Evolutionary conservation across 257 asterid species (phyloP).

Genomic region (Solanum rostratum): DNA sequence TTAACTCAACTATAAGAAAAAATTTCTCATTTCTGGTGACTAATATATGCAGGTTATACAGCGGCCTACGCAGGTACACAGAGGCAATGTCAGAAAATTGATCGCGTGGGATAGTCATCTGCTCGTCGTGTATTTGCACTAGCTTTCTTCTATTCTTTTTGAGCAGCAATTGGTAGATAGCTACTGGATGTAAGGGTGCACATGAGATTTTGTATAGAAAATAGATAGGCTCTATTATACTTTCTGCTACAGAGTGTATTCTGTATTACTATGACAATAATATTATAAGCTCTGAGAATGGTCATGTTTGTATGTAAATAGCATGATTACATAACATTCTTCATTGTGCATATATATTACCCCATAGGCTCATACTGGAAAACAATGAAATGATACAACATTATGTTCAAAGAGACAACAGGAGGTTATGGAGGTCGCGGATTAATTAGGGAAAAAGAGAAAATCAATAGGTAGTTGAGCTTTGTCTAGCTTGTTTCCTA

Average conservation of each 20-base stretch:
- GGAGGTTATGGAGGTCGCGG: not conserved
- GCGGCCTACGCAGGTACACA: not conserved
- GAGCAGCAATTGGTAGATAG: not conserved
- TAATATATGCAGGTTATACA: not conserved
- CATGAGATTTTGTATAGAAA: not conserved
- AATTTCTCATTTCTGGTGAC: not conserved
- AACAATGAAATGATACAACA: not conserved
- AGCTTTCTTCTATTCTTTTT: not conserved
- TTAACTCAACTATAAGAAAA: not conserved
- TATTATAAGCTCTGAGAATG: not conserved
- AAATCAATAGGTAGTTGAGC: no score
- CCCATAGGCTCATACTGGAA: not conserved
- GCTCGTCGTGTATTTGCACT: not conserved
- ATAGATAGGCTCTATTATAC: not conserved
- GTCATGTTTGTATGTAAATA: not conserved
- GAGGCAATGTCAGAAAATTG: not conserved
- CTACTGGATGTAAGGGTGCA: not conserved
- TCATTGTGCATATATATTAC: not conserved
- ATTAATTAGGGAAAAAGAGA: no score
- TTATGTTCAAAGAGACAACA: not conserved
- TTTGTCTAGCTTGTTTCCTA: no score
- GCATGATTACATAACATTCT: not conserved
- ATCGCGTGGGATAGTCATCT: not conserved
- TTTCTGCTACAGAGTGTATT: not conserved
- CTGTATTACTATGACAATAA: not conserved